Percentiles rank a stretch among this genome's conserved stretches.
phyloP scores from a whole-genome alignment of 345 rosid species.

The Bruguiera gymnorhiza region DNA sequence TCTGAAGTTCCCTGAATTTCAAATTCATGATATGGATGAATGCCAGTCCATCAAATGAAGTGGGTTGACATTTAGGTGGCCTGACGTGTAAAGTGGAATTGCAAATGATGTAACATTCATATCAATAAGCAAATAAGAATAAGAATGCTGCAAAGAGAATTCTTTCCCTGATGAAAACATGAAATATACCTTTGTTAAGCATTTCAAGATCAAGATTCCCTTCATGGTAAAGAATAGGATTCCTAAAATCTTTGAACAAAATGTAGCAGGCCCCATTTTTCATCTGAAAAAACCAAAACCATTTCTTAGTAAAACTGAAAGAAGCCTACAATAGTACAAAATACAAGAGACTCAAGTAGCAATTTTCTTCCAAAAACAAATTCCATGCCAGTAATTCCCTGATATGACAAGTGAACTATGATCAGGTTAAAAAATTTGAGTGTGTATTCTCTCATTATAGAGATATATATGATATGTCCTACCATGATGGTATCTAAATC shows the following conservation, averaged over 20 bases:
- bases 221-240: constrained; percentile 45
- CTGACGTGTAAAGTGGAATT: background rate
- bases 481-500: too few species aligned
- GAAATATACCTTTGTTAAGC: constrained; percentile 56
- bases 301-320: constrained; percentile 4
- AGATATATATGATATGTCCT: too few species aligned
- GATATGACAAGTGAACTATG: too few species aligned
- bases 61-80: background rate
- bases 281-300: constrained; percentile 39
- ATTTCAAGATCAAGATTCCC: constrained; percentile 50
- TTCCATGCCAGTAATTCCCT: too few species aligned
- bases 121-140: background rate
- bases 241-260: constrained; percentile 54
- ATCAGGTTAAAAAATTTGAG: too few species aligned
- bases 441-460: too few species aligned
- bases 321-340: too few species aligned
- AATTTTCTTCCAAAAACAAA: background rate
- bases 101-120: background rate
- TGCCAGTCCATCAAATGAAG: too few species aligned
- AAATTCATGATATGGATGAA: background rate
- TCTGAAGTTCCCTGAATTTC: background rate
- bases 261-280: constrained; percentile 46
- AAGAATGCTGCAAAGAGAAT: background rate
- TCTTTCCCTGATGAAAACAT: background rate
- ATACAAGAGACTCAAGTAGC: background rate